Evolutionary conservation across 2,329 filamentous ascomycete species (phyloP), one percentile per base, ranked within the genome.

Genomic region (Ceratocystis cacaofunesta): DNA sequence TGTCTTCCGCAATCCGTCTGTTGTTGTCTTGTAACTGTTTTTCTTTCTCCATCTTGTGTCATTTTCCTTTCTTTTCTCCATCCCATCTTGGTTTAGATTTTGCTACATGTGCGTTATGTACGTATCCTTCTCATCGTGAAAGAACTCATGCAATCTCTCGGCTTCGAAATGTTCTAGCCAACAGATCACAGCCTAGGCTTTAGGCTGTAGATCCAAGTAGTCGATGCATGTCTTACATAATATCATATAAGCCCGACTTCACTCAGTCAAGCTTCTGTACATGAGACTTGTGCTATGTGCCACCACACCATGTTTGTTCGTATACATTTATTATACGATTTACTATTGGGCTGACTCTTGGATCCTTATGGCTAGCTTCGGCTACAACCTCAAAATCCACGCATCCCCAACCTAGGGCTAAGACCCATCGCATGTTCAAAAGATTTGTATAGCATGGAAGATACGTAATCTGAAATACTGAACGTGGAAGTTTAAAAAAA

Each of bases 401-500:
- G 5, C 22, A 58, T 19, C 22, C n/a, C 25, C 12, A 15, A 36
- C 32, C 17, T 17, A 32, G 19, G 17, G 17, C 8, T 19, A 17
- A 2, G 12, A 3, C n/a, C 15, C 52, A 10, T 36, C 15, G 60
- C 43, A 22, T 62, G 60, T 44, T 43, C 43, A 62, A 62, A 22
- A 62, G 17, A 44, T 62, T 60, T 41, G 25, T 50, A 50, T 65
- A 41, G 19, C 15, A 62, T 50, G 48, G 58, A 32, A n/a, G 30
- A 58, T 28, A 57, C 25, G 12, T 41, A n/a, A 65, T 55, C 41
- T 57, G 62, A 64, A 67, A 41, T 52, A 67, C 65, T 57, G 32
- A 61, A 67, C 66, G 19, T 64, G 62, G 58, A 65, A 64, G 63
- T 63, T 67, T 67, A 58, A 66, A 62, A 62, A 65, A 36, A 65